phyloP scores from a whole-genome alignment of 441 rosid genomes.

The Capsella rubella region DNA sequence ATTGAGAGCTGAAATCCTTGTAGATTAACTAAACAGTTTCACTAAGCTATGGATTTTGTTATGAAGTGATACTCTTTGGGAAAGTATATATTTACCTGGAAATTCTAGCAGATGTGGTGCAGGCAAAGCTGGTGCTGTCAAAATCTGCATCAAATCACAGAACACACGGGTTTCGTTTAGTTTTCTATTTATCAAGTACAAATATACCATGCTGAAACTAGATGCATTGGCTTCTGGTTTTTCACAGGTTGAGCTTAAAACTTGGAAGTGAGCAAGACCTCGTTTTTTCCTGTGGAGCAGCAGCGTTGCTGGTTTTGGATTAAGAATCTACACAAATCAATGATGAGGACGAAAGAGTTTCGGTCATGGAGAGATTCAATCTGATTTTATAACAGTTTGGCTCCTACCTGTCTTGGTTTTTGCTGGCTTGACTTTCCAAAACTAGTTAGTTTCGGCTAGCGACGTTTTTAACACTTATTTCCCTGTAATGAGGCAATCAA shows the following conservation, averaged over 20 bases:
- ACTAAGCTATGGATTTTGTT: background rate
- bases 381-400: no score
- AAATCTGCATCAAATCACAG: constrained; percentile 57
- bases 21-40: constrained; percentile 8
- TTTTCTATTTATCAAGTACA: background rate
- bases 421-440: no score
- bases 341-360: no score
- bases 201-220: constrained; percentile 7
- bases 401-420: no score
- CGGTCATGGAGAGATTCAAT: no score
- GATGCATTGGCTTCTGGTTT: constrained; percentile 76
- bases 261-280: constrained; percentile 46
- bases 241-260: constrained; percentile 87
- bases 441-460: no score
- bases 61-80: constrained; percentile 13
- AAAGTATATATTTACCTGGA: constrained; percentile 55
- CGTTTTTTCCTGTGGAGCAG: no score
- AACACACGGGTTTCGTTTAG: constrained; percentile 3
- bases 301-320: no score
- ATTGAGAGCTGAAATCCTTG: constrained; percentile 29
- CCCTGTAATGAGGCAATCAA: no score
- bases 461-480: no score
- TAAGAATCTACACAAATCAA: no score
- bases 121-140: constrained; percentile 73
- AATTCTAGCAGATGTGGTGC: constrained; percentile 82